phyloP scores from a whole-genome alignment of 148 eudicot genomes.

The Chenopodium formosanum region DNA sequence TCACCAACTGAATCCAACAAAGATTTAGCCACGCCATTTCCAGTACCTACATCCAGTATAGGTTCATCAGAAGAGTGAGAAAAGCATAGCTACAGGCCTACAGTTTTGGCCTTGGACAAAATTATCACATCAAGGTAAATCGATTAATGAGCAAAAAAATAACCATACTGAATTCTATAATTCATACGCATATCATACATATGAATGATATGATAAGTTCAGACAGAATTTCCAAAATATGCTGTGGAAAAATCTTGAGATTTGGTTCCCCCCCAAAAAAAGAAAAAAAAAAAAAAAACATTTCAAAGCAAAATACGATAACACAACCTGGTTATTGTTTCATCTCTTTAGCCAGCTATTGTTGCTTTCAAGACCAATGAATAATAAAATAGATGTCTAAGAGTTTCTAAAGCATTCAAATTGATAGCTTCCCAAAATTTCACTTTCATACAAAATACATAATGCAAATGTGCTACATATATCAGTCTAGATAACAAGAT shows the following conservation, averaged over 20 bases:
- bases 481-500: not conserved
- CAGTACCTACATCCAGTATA: conserved; percentile 61
- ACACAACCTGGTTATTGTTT: not conserved
- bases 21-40: conserved; percentile 88
- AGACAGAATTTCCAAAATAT: not conserved
- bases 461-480: not conserved
- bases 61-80: conserved; percentile 3
- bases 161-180: not conserved
- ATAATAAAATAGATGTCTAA: not conserved
- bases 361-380: not conserved
- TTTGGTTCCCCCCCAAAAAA: not conserved
- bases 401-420: not conserved
- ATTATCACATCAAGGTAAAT: not conserved
- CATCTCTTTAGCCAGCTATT: not conserved
- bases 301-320: not conserved
- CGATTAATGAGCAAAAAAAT: not conserved
- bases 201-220: not conserved
- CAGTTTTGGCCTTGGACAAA: not conserved
- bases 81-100: not conserved
- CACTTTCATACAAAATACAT: not conserved
- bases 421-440: not conserved
- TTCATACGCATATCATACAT: not conserved
- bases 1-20: conserved; percentile 83
- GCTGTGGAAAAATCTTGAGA: not conserved
- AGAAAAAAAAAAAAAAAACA: not conserved